Base-by-base conservation (phyloP, 176 grass and related monocot genomes). In the Aegilops umbellulata region DNA sequence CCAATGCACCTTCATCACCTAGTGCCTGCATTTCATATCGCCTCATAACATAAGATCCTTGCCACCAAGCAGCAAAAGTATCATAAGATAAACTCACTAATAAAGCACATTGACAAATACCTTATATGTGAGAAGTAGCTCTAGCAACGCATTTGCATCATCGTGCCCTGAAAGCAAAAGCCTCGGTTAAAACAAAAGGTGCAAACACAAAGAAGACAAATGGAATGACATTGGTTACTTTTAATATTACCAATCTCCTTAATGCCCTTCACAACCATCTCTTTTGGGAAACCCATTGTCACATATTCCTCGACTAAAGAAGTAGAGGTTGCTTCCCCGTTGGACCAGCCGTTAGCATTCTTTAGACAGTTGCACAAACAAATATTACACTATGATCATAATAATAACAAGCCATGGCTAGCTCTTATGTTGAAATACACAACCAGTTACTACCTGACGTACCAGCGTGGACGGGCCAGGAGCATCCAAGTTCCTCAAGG, bases 101-200 rank as follows among this genome's bases (percentile, higher is more conserved):
- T 31, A 25, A 88, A 72, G 34, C 25, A 75, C 41, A 71, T n/a
- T 19, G 34, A 29, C 11, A 12, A 71, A 63, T 60, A 95, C 95
- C 80, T 85, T 24, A 76, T 95, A 90, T 26, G 91, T 98, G 27
- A 98, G 91, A n/a, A 98, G 85, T 74, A 90, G 84, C 44, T 98
- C 86, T 12, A 98, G 19, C 67, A 98, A 86, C 69, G 93, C 83
- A 34, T 95, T 93, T 16, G 90, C 62, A 82, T 95, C 86, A 65
- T 51, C 53, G 49, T 95, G 81, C 30, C 91, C 93, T 98, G 82
- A 79, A 79, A 85, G 51, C 8, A 85, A 92, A 82, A 63, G 16
- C 14, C 76, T 11, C 10, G 69, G 55, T 25, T 44, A 24, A 88
- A 76, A 88, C 26, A 60, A 64, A 30, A 63, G 29, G 78, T 60